Evolutionary conservation across 2,329 filamentous ascomycete species (phyloP).

Genomic region (Sordariomycetes sp.): DNA sequence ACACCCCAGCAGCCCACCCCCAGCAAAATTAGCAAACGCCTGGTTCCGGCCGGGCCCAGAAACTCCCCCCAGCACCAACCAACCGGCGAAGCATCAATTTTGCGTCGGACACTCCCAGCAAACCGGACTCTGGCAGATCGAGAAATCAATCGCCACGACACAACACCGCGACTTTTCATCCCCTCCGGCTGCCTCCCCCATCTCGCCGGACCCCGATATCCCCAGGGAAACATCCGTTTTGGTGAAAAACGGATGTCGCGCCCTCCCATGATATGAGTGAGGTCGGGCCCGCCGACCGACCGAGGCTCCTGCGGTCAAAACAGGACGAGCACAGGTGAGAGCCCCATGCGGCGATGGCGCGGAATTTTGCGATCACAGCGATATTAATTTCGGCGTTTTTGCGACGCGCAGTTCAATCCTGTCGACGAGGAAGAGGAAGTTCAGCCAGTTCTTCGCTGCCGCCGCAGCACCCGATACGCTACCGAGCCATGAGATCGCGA

Average conservation of each 20-base stretch:
- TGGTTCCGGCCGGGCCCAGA: not conserved
- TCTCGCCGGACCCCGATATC: slow-evolving; percentile 5
- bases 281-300: slow-evolving; percentile 55
- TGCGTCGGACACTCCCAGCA: not conserved
- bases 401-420: slow-evolving; percentile 53
- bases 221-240: slow-evolving; percentile 41
- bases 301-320: slow-evolving; percentile 56
- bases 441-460: slow-evolving; percentile 75
- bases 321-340: slow-evolving; percentile 51
- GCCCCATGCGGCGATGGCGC: slow-evolving; percentile 30
- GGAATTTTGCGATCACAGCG: slow-evolving; percentile 35
- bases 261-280: slow-evolving; percentile 60
- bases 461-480: slow-evolving; percentile 58
- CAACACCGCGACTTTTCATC: slow-evolving; percentile 7
- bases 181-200: slow-evolving; percentile 4
- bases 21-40: slow-evolving; percentile 4
- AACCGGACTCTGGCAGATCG: not conserved
- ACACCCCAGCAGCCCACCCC: not conserved
- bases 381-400: slow-evolving; percentile 32
- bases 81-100: not conserved
- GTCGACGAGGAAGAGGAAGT: slow-evolving; percentile 80
- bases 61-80: not conserved
- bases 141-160: slow-evolving; percentile 5
- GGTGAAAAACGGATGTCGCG: slow-evolving; percentile 58
- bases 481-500: slow-evolving; percentile 46